phyloP scores from a whole-genome alignment of 352 stramenopile genomes.

The Thalassiosira allenii region DNA sequence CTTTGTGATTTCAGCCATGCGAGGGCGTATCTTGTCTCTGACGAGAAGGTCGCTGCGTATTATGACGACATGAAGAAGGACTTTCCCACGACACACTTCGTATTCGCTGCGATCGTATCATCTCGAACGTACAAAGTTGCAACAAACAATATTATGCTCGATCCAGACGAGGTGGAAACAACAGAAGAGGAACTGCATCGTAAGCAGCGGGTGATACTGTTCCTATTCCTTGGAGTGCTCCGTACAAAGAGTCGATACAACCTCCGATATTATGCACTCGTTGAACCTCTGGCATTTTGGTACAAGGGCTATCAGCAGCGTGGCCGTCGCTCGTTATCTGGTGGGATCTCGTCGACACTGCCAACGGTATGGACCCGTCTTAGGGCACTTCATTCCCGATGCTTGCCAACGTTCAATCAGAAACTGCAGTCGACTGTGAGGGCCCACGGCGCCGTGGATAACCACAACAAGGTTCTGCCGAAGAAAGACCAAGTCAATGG shows the following conservation, averaged over 20 bases:
- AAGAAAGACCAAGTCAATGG: constrained; percentile 4
- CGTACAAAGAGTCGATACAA: neutral
- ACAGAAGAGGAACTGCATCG: neutral
- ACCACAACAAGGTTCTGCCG: neutral
- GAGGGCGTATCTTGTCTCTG: too few species aligned
- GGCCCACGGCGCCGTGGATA: neutral
- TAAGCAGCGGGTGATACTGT: neutral
- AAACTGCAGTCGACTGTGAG: neutral
- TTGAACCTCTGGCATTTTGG: neutral
- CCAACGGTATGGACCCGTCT: neutral
- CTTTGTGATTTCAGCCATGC: too few species aligned
- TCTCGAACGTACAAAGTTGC: too few species aligned
- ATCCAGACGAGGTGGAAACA: neutral
- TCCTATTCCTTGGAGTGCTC: neutral
- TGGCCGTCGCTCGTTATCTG: neutral
- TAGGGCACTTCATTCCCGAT: neutral
- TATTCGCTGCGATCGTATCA: too few species aligned
- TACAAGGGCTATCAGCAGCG: neutral
- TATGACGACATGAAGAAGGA: too few species aligned
- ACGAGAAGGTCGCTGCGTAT: too few species aligned
- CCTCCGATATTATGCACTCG: neutral
- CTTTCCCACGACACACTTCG: too few species aligned
- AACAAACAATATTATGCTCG: too few species aligned
- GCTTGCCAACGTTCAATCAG: constrained; percentile 10
- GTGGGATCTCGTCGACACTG: neutral